These are phyloP conservation scores for Stachybotrys chartarum DNA, from an alignment of 2,329 filamentous ascomycete species.

Conservation along the genomic window DNA sequence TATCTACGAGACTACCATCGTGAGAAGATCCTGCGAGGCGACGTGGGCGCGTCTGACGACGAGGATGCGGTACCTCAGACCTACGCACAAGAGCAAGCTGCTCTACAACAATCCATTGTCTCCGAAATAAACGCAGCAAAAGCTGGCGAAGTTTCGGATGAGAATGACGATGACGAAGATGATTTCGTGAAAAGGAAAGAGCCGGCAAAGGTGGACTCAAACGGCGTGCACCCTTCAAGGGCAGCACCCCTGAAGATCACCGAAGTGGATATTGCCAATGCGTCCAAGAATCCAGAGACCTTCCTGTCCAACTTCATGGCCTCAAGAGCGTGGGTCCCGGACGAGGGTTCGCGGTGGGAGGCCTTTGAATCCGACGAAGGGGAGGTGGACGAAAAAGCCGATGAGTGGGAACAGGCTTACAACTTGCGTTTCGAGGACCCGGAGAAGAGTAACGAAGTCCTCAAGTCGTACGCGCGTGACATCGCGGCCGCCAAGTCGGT, in stretches of 20 bases:
- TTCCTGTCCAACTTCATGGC: slow-evolving; percentile 95
- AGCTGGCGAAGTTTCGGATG: slow-evolving; percentile 37
- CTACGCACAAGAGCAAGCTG: slow-evolving; percentile 83
- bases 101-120: slow-evolving; percentile 69
- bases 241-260: slow-evolving; percentile 37
- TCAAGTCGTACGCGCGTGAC: slow-evolving; percentile 86
- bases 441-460: slow-evolving; percentile 74
- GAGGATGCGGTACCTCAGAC: slow-evolving; percentile 56
- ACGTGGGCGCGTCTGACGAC: slow-evolving; percentile 50
- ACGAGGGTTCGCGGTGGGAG: slow-evolving; percentile 58
- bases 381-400: slow-evolving; percentile 68
- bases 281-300: slow-evolving; percentile 83
- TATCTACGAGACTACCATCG: slow-evolving; percentile 87
- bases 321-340: slow-evolving; percentile 81
- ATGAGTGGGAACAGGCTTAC: slow-evolving; percentile 87
- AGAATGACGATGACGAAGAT: slow-evolving; percentile 53
- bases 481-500: slow-evolving; percentile 76
- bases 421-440: slow-evolving; percentile 96
- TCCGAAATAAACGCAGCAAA: slow-evolving; percentile 67
- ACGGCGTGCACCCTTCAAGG: slow-evolving; percentile 52
- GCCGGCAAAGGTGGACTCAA: slow-evolving; percentile 30
- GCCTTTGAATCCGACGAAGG: slow-evolving; percentile 93
- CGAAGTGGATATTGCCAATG: slow-evolving; percentile 61
- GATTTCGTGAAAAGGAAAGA: slow-evolving; percentile 67
- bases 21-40: slow-evolving; percentile 74